Evolutionary conservation across 2,329 filamentous ascomycete genomes (phyloP), one percentile per base, ranked within the genome.

Genomic region (Paraphaeosphaeria minitans): DNA sequence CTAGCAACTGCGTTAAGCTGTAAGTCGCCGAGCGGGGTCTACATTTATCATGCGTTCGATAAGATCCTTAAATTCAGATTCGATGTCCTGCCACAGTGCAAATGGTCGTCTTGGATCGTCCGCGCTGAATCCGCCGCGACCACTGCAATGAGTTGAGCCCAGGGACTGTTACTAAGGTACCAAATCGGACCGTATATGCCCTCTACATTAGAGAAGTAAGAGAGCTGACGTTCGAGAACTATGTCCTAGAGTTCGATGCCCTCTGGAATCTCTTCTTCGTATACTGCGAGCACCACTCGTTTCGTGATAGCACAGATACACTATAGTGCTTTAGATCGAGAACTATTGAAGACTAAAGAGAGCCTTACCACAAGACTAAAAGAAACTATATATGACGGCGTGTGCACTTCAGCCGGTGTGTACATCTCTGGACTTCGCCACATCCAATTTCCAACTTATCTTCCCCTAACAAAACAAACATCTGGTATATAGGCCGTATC

Each of bases 341-440:
- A 42, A 14, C n/a, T 19, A 14, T 35, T 21, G 43, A 47, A 45
- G 39, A 37, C 21, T 35, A 12, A 14, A 35, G 46, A 27, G 60
- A 74, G n/a, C n/a, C 74, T 63, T 71, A 78, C 75, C 37, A 80
- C 78, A 66, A 80, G 68, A 8, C 75, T 77, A 57, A 80, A 72
- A 35, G 78, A 80, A 65, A 81, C 80, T 4, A 80, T 75, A 59
- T 80, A 77, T 21, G 78, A 78, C 8, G 74, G 71, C 60, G 75
- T 76, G 55, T 73, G 68, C 10, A 79, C 69, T 22, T 67, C 68
- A 22, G 70, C 77, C 58, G 73, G 68, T 10, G 77, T 74, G 62
- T 79, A 76, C n/a, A 78, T 77, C 66, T 80, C 78, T 9, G 78
- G 78, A 66, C 78, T 80, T 31, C 78, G 71, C 79, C 78, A 81